These are phyloP conservation scores for Roridomyces roridus DNA, from an alignment of 768 basidiomycete species.

Conservation along the genomic window DNA sequence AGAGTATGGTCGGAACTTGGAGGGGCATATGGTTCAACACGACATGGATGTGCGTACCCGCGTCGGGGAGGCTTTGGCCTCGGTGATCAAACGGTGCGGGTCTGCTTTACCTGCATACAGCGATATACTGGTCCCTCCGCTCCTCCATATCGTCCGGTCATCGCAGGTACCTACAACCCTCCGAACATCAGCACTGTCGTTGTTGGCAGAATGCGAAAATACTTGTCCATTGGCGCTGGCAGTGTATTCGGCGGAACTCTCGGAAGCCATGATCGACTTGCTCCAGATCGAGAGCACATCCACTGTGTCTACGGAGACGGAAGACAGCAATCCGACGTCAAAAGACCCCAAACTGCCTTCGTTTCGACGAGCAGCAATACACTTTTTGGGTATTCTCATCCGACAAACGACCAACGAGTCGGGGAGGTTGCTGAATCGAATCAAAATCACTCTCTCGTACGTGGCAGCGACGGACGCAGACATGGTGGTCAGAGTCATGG, in stretches of 20 bases:
- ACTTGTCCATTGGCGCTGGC: constrained; percentile 68
- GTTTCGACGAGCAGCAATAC: constrained; percentile 84
- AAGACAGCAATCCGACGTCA: constrained; percentile 63
- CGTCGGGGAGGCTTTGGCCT: constrained; percentile 85
- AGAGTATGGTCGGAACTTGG: constrained; percentile 63
- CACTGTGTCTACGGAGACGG: constrained; percentile 24
- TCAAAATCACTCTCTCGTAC: constrained; percentile 70
- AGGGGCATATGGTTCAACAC: constrained; percentile 55
- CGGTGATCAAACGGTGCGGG: constrained; percentile 77
- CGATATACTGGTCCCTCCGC: constrained; percentile 76
- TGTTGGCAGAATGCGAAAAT: constrained; percentile 77
- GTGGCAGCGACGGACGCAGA: constrained; percentile 77
- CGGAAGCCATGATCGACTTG: constrained; percentile 76
- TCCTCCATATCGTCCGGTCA: constrained; percentile 69
- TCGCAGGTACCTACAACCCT: constrained; percentile 72
- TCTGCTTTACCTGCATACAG: constrained; percentile 72
- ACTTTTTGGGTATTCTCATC: constrained; percentile 77
- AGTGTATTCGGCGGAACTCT: constrained; percentile 66
- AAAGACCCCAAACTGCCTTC: constrained; percentile 73
- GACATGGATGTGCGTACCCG: constrained; percentile 79
- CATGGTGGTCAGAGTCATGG: constrained; percentile 73
- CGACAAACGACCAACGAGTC: constrained; percentile 59
- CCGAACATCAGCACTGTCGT: constrained; percentile 61
- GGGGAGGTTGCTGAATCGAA: constrained; percentile 48
- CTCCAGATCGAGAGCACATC: constrained; percentile 67